A percentile compares a stretch with the other conserved stretches of the same genome.
phyloP scores from a whole-genome alignment of 2,329 filamentous ascomycete genomes.

The Exophiala phaeomuriformis region DNA sequence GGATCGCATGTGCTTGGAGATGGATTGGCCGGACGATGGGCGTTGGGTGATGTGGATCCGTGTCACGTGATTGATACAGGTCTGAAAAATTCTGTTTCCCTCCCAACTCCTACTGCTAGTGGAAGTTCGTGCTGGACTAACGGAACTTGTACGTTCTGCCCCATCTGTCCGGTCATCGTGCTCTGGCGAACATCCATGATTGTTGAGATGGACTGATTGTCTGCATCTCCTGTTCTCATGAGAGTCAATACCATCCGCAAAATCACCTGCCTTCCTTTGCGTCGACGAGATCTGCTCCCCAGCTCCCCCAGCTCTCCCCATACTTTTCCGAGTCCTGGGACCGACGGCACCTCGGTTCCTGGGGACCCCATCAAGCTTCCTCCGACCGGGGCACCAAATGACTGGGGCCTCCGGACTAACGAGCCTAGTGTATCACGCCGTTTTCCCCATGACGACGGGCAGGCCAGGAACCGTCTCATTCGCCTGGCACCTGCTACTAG shows the following conservation, averaged over 20 bases:
- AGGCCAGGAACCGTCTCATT: background rate
- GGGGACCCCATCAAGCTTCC: background rate
- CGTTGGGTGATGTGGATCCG: too few relatives aligned
- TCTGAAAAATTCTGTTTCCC: background rate
- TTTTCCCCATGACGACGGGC: background rate
- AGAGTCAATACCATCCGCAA: too few relatives aligned
- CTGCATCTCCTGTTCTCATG: too few relatives aligned
- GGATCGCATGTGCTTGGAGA: too few relatives aligned
- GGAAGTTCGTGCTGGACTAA: background rate
- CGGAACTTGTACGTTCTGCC: background rate
- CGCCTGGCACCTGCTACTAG: too few relatives aligned
- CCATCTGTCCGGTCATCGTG: background rate
- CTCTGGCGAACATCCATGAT: background rate
- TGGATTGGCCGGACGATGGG: too few relatives aligned
- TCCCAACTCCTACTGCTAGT: background rate
- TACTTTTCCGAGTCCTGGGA: too few relatives aligned
- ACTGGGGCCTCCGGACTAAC: background rate
- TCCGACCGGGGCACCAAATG: background rate
- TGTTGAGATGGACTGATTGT: background rate
- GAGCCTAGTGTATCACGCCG: background rate
- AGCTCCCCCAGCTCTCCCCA: background rate
- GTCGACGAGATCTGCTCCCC: background rate
- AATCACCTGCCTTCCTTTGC: too few relatives aligned
- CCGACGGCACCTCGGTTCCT: background rate
- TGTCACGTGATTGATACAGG: background rate